Evolutionary conservation across 345 rosid genomes (phyloP), one percentile per base, ranked within the genome.

Genomic region (Litchi chinensis): DNA sequence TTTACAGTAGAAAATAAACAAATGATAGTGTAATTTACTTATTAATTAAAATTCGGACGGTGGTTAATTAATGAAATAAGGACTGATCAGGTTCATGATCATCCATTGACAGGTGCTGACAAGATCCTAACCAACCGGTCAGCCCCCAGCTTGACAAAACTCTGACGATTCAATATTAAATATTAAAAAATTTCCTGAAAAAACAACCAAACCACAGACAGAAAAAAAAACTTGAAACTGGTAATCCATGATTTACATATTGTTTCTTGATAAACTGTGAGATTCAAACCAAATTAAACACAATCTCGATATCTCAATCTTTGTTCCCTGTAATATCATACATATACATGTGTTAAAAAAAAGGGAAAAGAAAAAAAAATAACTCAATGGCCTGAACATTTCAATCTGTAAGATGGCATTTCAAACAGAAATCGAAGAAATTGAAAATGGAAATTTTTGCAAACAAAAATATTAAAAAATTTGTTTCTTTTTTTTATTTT

Each of bases 81-180:
- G 21, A 15, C 48, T 68, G 46, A 73, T 73, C 73, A 19, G n/a
- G 13, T 56, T 43, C 26, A 48, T 37, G 37, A 70, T 26, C 8
- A 37, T 74, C 44, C 73, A 48, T 66, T 37, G 76, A 63, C 81
- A 71, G 16, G 8, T 43, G 57, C 68, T 63, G 80, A 76, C 82
- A 79, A 72, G 76, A 76, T 79, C 74, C 82, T 57, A 69, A 56
- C 74, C 69, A 76, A 59, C 56, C 71, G 48, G 64, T 65, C 65
- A 68, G 37, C 71, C 24, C 1, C 37, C 37, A 1, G 37, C 37
- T 32, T 32, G 37, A 32, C 37, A 32, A 32, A 32, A 32, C 37
- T 32, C 37, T 32, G 37, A 32, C 37, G 37, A 32, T 32, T 32
- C 37, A 2, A 32, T 32, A 32, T 32, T 32, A 32, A 32, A 32